A percentile compares a stretch with the other conserved stretches of the same genome.
Conservation (phyloP, 768 basidiomycete genomes). For the Tylopilus sp. region DNA sequence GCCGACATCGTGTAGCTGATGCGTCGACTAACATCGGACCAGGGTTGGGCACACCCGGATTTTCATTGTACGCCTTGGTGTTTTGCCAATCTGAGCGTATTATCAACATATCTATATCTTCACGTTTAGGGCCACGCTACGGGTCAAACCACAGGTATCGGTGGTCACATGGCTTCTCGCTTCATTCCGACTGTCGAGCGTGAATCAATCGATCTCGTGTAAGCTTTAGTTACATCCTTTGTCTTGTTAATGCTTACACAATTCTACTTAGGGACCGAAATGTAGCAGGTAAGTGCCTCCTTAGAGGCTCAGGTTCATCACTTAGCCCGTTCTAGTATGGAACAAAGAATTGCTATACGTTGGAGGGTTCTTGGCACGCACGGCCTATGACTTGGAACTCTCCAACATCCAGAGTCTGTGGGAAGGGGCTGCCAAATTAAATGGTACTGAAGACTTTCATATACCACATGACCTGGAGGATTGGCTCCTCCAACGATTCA, state of each 20-base stretch:
- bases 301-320: not conserved
- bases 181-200: not conserved
- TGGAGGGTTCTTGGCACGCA: not conserved
- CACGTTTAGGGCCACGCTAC: not conserved
- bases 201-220: not conserved
- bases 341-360: not conserved
- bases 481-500: not conserved
- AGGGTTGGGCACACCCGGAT: not conserved
- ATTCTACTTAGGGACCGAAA: not conserved
- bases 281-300: not conserved
- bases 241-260: not conserved
- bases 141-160: not conserved
- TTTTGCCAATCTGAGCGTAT: not conserved
- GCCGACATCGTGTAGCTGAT: not conserved
- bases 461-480: not conserved
- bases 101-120: not conserved
- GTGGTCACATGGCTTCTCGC: not conserved
- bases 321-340: not conserved
- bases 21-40: not conserved
- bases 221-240: not conserved
- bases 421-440: not conserved
- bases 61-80: not conserved
- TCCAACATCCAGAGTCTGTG: not conserved
- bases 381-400: not conserved
- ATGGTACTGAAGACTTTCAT: not conserved